Percentiles rank a stretch among this genome's conserved stretches.
These are phyloP conservation scores for Gossypium schwendimanii DNA, from an alignment of 441 rosid species.

Conservation along the genomic window DNA sequence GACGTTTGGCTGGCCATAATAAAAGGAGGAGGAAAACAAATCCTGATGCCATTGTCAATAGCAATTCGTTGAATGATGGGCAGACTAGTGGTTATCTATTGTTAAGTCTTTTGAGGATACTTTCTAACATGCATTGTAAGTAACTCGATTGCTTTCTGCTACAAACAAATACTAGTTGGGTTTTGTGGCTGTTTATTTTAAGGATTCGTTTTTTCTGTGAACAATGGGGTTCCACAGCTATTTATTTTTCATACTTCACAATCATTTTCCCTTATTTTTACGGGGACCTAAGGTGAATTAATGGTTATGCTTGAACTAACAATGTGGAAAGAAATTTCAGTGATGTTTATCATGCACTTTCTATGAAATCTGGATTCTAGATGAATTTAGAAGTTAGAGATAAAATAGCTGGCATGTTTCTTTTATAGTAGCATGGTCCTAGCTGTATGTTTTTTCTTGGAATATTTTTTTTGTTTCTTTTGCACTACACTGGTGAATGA, in stretches of 20 bases:
- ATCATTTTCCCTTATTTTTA: not conserved
- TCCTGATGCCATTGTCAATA: slow-evolving; percentile 48
- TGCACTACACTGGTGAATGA: not conserved
- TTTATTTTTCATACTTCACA: not conserved
- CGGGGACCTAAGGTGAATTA: not conserved
- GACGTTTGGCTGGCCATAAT: slow-evolving; percentile 97
- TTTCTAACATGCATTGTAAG: slow-evolving; percentile 84
- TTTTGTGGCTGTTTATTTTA: not conserved
- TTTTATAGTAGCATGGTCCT: not conserved
- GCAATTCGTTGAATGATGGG: slow-evolving; percentile 53
- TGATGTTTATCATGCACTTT: not conserved
- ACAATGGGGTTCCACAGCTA: not conserved
- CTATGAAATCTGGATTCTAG: not conserved
- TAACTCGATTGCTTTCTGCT: not conserved
- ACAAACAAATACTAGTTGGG: slow-evolving; percentile 1
- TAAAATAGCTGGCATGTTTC: not conserved
- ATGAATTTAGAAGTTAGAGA: not conserved
- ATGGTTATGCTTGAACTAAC: not conserved
- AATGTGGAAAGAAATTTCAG: not conserved
- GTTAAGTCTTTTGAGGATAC: slow-evolving; percentile 72
- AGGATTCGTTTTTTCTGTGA: not conserved
- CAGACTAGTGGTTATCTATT: slow-evolving; percentile 67
- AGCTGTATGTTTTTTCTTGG: not conserved
- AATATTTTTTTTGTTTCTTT: not conserved
- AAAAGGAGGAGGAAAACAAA: slow-evolving; percentile 88